Conservation (phyloP, 2,329 filamentous ascomycete genomes). For the Botrytis squamosa region DNA sequence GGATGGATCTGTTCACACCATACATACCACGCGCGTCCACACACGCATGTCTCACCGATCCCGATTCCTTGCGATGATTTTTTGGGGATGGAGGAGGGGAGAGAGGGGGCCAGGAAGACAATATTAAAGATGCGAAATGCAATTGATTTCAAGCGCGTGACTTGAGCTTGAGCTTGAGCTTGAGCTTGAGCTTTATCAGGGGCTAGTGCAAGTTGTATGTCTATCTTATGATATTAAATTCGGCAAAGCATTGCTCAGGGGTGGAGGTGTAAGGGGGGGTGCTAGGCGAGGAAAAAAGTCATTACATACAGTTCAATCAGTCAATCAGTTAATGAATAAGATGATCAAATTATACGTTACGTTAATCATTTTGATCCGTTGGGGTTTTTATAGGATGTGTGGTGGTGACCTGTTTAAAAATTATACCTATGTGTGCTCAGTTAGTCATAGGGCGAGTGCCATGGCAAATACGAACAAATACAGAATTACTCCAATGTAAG, state of each 20-base stretch:
- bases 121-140: neutral
- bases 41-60: neutral
- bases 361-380: neutral
- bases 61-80: neutral
- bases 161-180: neutral
- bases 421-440: neutral
- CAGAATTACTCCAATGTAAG: neutral
- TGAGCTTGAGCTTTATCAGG: neutral
- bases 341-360: neutral
- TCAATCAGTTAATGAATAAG: neutral
- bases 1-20: neutral
- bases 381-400: neutral
- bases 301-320: neutral
- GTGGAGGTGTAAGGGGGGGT: neutral
- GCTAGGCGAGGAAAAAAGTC: neutral
- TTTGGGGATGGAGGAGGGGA: neutral
- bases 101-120: neutral
- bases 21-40: neutral
- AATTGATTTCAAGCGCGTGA: neutral
- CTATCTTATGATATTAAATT: neutral
- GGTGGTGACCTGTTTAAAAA: neutral
- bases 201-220: neutral
- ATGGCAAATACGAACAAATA: neutral
- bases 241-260: neutral
- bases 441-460: neutral